Evolutionary conservation across 108 stramenopile species (phyloP).

Genomic region (Cyclotella choctawhatcheeana): DNA sequence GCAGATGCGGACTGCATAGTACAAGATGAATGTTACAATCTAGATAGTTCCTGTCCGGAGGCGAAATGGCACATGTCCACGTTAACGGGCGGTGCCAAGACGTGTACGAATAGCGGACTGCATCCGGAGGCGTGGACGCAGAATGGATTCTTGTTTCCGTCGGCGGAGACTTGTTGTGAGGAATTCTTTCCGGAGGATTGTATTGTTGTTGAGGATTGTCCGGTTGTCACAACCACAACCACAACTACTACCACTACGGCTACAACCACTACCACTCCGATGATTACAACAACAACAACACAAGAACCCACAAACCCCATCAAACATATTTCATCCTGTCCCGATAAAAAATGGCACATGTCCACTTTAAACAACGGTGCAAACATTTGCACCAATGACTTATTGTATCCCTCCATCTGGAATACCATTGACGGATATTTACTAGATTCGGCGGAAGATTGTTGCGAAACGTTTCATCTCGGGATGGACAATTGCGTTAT

Average conservation of each 20-base stretch:
- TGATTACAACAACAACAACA: neutral
- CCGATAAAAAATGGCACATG: conserved; percentile 11
- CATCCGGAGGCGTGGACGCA: neutral
- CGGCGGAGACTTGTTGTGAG: neutral
- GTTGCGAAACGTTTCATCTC: neutral
- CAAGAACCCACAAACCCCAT: no score
- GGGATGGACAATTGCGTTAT: neutral
- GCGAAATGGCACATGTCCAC: conserved; percentile 11
- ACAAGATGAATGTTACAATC: neutral
- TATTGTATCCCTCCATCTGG: conserved; percentile 1
- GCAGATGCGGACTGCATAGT: neutral
- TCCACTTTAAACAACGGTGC: neutral
- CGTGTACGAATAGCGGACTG: conserved; percentile 2
- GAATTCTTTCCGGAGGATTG: neutral
- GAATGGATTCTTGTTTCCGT: neutral
- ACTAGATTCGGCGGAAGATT: neutral
- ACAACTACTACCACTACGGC: neutral
- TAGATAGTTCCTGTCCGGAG: neutral
- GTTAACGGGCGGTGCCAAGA: neutral
- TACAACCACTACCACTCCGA: neutral
- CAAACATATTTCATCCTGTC: neutral
- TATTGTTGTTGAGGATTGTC: conserved; percentile 1
- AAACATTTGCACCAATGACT: conserved; percentile 5
- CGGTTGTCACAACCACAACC: neutral
- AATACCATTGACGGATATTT: neutral